Evolutionary conservation across 768 basidiomycete species (phyloP).

Genomic region (Lyophyllum semitale): DNA sequence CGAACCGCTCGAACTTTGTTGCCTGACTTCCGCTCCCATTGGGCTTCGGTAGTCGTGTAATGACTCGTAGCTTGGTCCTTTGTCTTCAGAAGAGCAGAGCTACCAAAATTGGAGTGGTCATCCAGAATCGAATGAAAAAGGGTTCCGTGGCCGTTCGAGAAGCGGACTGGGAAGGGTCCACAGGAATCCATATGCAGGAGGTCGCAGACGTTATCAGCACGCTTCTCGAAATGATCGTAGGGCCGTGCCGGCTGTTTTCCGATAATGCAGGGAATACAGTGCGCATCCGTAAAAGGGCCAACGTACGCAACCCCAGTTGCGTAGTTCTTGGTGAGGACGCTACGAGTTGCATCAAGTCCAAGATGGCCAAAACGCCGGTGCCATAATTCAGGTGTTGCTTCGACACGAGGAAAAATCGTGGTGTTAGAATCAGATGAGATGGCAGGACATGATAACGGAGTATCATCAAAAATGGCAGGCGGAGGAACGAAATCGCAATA

Average conservation of each 20-base stretch:
- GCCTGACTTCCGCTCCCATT: neutral
- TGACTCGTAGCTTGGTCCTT: conserved; percentile 7
- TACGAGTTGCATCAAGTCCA: neutral
- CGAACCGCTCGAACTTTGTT: neutral
- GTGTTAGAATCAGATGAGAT: neutral
- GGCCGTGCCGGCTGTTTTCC: conserved; percentile 2
- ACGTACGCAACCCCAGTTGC: neutral
- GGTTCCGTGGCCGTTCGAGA: conserved; percentile 8
- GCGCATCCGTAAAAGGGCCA: neutral
- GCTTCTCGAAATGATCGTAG: neutral
- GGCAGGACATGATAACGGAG: neutral
- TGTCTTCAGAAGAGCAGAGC: neutral
- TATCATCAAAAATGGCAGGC: neutral
- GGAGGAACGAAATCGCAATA: neutral
- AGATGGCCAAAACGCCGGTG: conserved; percentile 1
- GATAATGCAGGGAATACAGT: conserved; percentile 6
- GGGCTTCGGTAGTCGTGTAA: neutral
- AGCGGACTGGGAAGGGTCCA: conserved; percentile 20
- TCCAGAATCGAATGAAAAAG: conserved; percentile 14
- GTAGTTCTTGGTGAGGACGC: conserved; percentile 1
- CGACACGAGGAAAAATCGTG: neutral
- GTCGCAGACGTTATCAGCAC: neutral
- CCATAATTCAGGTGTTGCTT: neutral
- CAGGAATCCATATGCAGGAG: conserved; percentile 3
- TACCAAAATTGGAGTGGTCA: conserved; percentile 18